Base-by-base conservation (phyloP, 208 protist species). In the Borovskyia barvae region DNA sequence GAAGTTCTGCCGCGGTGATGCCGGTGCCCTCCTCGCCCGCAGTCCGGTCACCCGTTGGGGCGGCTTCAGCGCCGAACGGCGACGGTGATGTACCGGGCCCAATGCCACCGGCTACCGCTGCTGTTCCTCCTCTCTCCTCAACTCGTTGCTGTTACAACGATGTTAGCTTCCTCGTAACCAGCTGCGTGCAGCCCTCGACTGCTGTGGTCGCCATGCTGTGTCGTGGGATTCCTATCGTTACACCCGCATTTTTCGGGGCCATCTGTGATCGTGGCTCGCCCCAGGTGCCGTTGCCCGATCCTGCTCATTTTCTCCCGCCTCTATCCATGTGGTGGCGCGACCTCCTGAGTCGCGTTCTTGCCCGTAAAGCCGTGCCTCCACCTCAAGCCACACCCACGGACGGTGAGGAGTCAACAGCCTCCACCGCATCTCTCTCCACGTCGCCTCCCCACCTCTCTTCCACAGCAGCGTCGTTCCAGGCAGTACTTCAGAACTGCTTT, bases 181-280 rank as follows among this genome's bases (percentile, higher is more conserved):
- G 59, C 57, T 56, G 33, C 22, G 54, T 86, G 25, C 72, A 70
- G 53, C 74, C 77, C 9, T 77, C 80, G n/a, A 66, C 77, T 15
- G 75, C 66, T 25, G 68, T 78, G 20, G 69, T 93, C 2, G 77
- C 77, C 8, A 69, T 79, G 57, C 61, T 93, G n/a, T 85, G 77
- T 55, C 59, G 80, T 9, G 70, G 64, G 11, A 63, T 64, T 8
- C 74, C 74, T 33, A 76, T 93, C 41, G 86, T 93, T 11, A 69
- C 71, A 0, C 82, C 82, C 9, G 63, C 49, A 20, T 93, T 78
- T 66, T 86, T 93, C 48, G 29, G 49, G 15, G 69, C 68, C 15
- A 39, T 89, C 32, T 36, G 48, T 29, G 65, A 78, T 42, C 65
- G 71, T 42, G 54, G 51, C 6, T 69, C 56, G 1, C 66, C 77